Base-by-base conservation (phyloP, 2,329 filamentous ascomycete species). In the Sarocladiaceae sp. region DNA sequence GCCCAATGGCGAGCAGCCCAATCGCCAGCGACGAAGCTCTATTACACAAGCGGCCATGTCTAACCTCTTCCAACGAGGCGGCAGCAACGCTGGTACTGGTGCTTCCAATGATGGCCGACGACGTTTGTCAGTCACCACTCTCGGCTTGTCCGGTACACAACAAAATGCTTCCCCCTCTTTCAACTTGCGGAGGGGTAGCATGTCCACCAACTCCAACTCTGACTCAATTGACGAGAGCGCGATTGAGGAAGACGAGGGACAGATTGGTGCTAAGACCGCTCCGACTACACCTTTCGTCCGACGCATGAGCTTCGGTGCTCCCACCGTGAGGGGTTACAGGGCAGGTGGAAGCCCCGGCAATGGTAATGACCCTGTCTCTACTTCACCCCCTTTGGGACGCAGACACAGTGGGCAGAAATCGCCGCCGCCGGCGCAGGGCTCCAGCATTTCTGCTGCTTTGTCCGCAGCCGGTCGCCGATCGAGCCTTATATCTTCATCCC, bases 271-370 rank as follows among this genome's bases (percentile, higher is more conserved):
- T 35, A 80, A 77, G 62, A 81, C 79, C 59, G 77, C 79, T 15
- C 85, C 89, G 29, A 79, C 75, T 51, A 88, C 87, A 12, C 89
- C 91, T 29, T 93, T 92, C 65, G 82, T 82, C 54, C 86, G 92
- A 60, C 87, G 92, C 54, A 85, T 96, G 75, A 97, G 92, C 71
- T 95, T 96, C 64, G 92, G 93, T 55, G 87, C 87, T 55, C 83
- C 90, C 67, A 86, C 84, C 69, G 81, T 88, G 61, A 86, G 84
- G 60, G 73, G 74, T 56, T 72, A 66, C 56, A 70, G 74, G 51
- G 71, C 72, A 31, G 76, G 77, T 62, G 75, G 74, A 62, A 86
- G 83, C 65, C 77, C 83, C 65, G 82, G 80, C 64, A 82, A 81
- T 72, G 83, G 82, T 83, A 83, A 79, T 77, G 74, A 59, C 36